Percentiles rank a stretch among this genome's conserved stretches.
These are phyloP conservation scores for Metarhizium album DNA, from an alignment of 2,329 filamentous ascomycete species.

Conservation along the genomic window DNA sequence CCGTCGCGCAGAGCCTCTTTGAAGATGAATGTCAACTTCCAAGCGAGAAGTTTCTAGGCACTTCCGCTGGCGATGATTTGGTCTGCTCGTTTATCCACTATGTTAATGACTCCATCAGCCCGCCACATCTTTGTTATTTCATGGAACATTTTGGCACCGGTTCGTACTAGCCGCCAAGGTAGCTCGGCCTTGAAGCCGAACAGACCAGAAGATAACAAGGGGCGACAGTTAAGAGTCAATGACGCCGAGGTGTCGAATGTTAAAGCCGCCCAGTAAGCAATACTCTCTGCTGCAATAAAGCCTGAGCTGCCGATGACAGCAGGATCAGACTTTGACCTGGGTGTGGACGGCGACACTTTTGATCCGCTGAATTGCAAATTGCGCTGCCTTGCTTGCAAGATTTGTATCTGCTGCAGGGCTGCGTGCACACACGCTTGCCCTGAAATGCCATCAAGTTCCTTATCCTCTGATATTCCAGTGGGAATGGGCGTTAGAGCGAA, in stretches of 20 bases:
- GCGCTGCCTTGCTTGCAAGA: slow-evolving; percentile 25
- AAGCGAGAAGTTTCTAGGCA: slow-evolving; percentile 20
- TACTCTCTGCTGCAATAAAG: slow-evolving; percentile 27
- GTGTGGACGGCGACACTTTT: slow-evolving; percentile 21
- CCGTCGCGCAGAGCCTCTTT: slow-evolving; percentile 22
- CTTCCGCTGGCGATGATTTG: slow-evolving; percentile 18
- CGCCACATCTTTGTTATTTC: slow-evolving; percentile 17
- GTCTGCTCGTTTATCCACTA: slow-evolving; percentile 22
- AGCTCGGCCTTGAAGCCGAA: slow-evolving; percentile 21
- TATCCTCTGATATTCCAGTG: slow-evolving; percentile 26
- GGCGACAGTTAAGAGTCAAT: slow-evolving; percentile 28
- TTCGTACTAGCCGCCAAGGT: slow-evolving; percentile 18
- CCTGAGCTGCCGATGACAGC: slow-evolving; percentile 18
- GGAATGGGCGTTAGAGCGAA: slow-evolving; percentile 31
- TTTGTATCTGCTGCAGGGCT: slow-evolving; percentile 29
- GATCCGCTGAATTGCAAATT: slow-evolving; percentile 29
- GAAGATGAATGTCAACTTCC: slow-evolving; percentile 21
- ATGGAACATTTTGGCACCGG: slow-evolving; percentile 19
- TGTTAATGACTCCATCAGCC: slow-evolving; percentile 12
- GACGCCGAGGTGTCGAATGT: slow-evolving; percentile 31
- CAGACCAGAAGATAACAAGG: slow-evolving; percentile 27
- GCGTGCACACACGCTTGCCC: slow-evolving; percentile 29
- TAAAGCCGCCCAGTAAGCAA: slow-evolving; percentile 29
- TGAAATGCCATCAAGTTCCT: slow-evolving; percentile 28
- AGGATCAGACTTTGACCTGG: slow-evolving; percentile 13